Base-by-base conservation (phyloP, 192 early-diverging fungal species). In the Jimgerdemannia lactiflua region DNA sequence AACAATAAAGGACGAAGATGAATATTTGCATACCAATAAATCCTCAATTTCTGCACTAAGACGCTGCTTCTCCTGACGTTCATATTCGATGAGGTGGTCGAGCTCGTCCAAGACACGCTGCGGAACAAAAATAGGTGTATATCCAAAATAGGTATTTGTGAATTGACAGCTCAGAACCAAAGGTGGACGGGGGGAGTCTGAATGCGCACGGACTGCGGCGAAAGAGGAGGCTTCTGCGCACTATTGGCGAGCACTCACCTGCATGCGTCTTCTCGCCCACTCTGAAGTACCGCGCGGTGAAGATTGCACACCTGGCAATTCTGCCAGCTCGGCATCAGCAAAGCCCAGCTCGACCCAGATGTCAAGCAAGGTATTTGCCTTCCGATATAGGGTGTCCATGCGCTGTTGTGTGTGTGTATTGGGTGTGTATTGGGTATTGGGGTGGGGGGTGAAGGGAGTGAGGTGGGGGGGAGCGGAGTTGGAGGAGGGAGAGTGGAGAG, bases 41-140 rank as follows among this genome's bases (percentile, higher is more conserved):
- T 87, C 86, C 75, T 86, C 82, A 63, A 87, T 84, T 70, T 85
- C 81, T 4, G 86, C 86, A 19, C 80, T 71, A 20, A 87, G 70
- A 39, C 82, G 42, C 6, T 65, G 70, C 40, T 84, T 81, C 20
- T 81, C 82, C 65, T 75, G 67, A 65, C 67, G 64, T 49, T 78
- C 84, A 3, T 82, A 73, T 29, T 69, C 19, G 4, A 85, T 83
- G 39, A 80, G 71, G 18, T 75, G 77, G 67, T 85, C 80, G 20
- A 87, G 65, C 74, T 84, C 77, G 40, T 76, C 67, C n/a, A 87
- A 69, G 4, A 87, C 84, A 77, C 74, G 73, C 86, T 87, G 71
- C 42, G 67, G 65, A 42, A 59, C 49, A 59, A 10, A 59, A 59
- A 59, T 59, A 14, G 49, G 49, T 59, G 29, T 29, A 29, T 59